Percentiles rank a stretch among this genome's conserved stretches.
Conservation (phyloP, 2,329 filamentous ascomycete genomes). For the Pseudogymnoascus sp. region DNA sequence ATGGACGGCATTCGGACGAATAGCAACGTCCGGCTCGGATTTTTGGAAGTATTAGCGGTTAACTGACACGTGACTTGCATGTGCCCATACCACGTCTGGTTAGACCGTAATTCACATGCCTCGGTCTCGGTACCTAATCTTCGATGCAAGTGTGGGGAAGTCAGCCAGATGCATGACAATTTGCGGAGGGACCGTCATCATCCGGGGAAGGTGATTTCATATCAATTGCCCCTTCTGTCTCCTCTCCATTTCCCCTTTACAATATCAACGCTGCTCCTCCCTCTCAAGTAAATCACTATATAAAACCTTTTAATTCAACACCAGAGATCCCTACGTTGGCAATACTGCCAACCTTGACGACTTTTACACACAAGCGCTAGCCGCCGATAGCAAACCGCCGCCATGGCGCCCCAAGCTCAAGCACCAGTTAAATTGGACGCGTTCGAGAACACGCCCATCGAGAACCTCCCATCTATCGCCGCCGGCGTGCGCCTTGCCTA, state of each 20-base stretch:
- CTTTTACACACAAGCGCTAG: background rate
- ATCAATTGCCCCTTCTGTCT: background rate
- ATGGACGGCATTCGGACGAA: background rate
- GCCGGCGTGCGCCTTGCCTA: constrained; percentile 60
- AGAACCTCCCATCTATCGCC: constrained; percentile 55
- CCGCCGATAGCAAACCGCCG: background rate
- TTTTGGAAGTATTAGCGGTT: background rate
- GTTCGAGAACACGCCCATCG: constrained; percentile 55
- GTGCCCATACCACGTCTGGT: background rate
- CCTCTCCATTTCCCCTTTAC: background rate
- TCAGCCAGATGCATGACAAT: background rate
- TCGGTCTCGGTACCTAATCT: background rate
- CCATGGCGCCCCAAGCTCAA: background rate
- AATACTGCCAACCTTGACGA: background rate
- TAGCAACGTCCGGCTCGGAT: background rate
- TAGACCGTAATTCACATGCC: background rate
- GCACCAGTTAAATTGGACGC: constrained; percentile 14
- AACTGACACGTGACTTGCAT: background rate
- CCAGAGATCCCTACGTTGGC: background rate
- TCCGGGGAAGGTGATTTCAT: constrained; percentile 1
- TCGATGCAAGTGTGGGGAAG: constrained; percentile 1
- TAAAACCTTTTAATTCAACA: background rate
- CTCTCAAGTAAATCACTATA: background rate
- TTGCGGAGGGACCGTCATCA: background rate
- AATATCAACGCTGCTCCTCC: background rate